These are phyloP conservation scores for Diaporthe citri DNA, from an alignment of 2,329 filamentous ascomycete genomes.

Conservation along the genomic window DNA sequence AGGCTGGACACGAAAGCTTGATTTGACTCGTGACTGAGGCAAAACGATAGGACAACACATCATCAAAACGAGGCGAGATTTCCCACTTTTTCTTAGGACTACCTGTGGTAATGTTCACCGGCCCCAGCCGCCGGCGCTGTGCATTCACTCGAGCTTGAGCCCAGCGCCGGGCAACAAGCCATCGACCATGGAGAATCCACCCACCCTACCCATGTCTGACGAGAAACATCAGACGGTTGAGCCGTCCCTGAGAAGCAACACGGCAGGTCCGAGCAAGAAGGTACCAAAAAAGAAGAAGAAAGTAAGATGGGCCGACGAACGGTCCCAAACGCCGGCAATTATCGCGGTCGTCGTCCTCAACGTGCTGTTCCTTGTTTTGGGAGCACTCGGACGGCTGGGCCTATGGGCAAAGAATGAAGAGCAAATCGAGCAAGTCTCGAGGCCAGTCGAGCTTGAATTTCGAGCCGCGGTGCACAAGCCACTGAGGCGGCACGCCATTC, in stretches of 20 bases:
- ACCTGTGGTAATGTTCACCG: neutral
- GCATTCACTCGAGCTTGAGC: slow-evolving; percentile 10
- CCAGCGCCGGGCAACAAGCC: slow-evolving; percentile 12
- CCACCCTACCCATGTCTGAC: neutral
- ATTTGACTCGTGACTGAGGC: slow-evolving; percentile 10
- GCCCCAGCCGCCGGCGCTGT: slow-evolving; percentile 16
- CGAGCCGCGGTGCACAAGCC: slow-evolving; percentile 12
- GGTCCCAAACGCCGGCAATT: neutral
- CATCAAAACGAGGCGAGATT: neutral
- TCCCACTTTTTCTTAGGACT: neutral
- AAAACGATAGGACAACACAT: neutral
- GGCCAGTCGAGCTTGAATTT: slow-evolving; percentile 19
- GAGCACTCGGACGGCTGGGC: neutral
- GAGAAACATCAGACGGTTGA: slow-evolving; percentile 22
- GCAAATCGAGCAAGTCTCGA: no score
- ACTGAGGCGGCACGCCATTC: neutral
- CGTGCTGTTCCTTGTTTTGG: slow-evolving; percentile 2
- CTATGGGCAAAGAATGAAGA: neutral
- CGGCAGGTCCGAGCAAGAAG: slow-evolving; percentile 11
- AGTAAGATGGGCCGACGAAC: slow-evolving; percentile 22
- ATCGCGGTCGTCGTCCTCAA: slow-evolving; percentile 10
- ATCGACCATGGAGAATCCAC: neutral
- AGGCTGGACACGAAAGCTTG: slow-evolving; percentile 12
- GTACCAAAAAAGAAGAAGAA: slow-evolving; percentile 8
- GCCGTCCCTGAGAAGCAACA: neutral